Evolutionary conservation across 1,284 basidiomycete species (phyloP), one percentile per base, ranked within the genome.

Genomic region (Malassezia restricta): DNA sequence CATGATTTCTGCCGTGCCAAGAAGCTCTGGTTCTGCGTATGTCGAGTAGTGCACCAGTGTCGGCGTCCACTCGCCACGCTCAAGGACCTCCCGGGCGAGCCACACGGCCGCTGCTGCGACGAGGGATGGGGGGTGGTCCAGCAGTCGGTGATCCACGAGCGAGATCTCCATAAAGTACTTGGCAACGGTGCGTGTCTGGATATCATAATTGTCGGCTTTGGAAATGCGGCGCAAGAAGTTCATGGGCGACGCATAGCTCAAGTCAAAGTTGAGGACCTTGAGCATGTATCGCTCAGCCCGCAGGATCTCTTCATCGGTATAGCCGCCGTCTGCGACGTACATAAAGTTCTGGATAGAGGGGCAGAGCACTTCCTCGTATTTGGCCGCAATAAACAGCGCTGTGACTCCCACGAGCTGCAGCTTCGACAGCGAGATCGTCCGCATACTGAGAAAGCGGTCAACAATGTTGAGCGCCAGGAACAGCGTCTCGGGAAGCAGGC

Each of bases 391-490:
- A 75, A 96, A 92, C 74, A 98, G 81, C 65, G 87, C 87, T 5
- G 90, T 89, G 56, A 95, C 80, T 54, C 94, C 92, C 48, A 96
- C 90, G 15, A 96, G 82, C 75, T 96, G 92, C 38, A 96, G 81
- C 74, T 95, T 94, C 64, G 84, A 83, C 15, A 96, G 80, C 6
- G 89, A 91, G 43, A 95, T 86, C 43, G 86, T 83, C 6, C 90
- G 85, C 1, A 82, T 78, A 3, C 88, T 90, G 27, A 96, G 81
- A 80, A 98, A 95, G 47, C 92, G 87, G 76, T 98, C 94, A 68
- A 96, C 86, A 68, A 96, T 83, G 78, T 98, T 96, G 70, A 87
- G 79, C 59, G 85, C 85, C 54, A 98, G 82, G 78, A 92, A 96
- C 45, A 98, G 82, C 0, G 92, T 96, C 76, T 98, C 92, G 8